Conservation (phyloP, 2,329 filamentous ascomycete genomes). For the Phaeosphaeria sp. region DNA sequence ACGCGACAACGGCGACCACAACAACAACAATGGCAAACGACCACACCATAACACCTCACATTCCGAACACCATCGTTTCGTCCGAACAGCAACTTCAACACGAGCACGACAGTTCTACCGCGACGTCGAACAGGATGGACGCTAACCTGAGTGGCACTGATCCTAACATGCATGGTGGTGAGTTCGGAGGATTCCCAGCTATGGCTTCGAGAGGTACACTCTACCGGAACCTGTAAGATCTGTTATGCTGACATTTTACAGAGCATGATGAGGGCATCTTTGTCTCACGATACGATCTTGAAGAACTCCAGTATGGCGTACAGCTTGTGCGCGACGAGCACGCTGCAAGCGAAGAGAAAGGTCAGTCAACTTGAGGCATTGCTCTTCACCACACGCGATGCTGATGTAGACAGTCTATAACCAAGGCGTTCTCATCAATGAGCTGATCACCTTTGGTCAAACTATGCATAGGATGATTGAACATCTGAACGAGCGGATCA, state of each 20-base stretch:
- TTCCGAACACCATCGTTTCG: background rate
- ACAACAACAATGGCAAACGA: background rate
- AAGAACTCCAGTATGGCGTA: background rate
- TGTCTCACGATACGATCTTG: background rate
- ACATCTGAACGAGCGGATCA: conserved; percentile 82
- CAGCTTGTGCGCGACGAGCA: conserved; percentile 2
- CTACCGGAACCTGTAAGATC: no score
- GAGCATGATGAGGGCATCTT: background rate
- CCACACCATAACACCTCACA: background rate
- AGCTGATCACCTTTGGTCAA: conserved; percentile 3
- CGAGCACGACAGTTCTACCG: background rate
- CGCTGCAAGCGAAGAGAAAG: background rate
- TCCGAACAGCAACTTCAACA: background rate
- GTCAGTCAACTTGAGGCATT: background rate
- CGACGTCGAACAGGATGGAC: background rate
- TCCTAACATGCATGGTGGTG: background rate
- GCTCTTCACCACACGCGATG: background rate
- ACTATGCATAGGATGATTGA: background rate
- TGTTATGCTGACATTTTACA: background rate
- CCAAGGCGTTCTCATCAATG: background rate
- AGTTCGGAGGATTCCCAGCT: background rate
- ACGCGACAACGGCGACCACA: conserved; percentile 5
- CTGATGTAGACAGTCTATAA: conserved; percentile 1
- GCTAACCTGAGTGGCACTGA: background rate
- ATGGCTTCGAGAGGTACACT: background rate